Base-by-base conservation (phyloP, 495 filamentous ascomycete genomes). In the Talaromyces nanjingensis region DNA sequence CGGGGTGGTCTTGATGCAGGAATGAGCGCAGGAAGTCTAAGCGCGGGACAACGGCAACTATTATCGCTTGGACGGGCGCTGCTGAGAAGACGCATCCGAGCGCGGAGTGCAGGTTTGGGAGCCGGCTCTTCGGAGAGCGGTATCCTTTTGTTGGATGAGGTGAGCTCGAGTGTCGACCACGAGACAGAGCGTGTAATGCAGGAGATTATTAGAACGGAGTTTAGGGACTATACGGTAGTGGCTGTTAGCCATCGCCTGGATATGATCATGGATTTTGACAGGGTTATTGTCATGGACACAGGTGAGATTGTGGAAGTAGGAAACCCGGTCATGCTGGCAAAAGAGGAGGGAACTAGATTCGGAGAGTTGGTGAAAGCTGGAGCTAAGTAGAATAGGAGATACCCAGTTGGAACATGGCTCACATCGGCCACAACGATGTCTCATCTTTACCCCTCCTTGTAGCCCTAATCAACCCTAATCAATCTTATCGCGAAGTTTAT, bases 41-140 rank as follows among this genome's bases (percentile, higher is more conserved):
- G 80, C 72, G 2, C 71, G 71, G 85, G 84, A 0, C 83, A 88
- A 67, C 64, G 71, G 52, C 84, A 87, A 72, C 76, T 88, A 0
- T 74, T 87, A 37, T 76, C 75, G 42, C 73, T 88, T 4, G 83
- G 76, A 4, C 73, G 84, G 0, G 84, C 83, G 2, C 65, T 88
- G 6, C 65, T 88, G 6, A 64, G 78, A 33, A 65, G 9, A 24
- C 29, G 16, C 24, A 47, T 47, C 14, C 61, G 53, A 6, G 37
- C 9, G 34, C 57, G 27, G 45, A 12, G 42, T 52, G 33, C 29
- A 24, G 33, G 57, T 5, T 39, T 39, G 4, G 29, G 29, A 16
- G 16, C 6, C 6, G 27, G 6, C 34, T 9, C 20, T 45, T 53
- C 27, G 66, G 69, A 25, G 68, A 69, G 33, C 66, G 71, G 55